Conservation (phyloP, 306 rosid species). For the Carpinus fangiana region DNA sequence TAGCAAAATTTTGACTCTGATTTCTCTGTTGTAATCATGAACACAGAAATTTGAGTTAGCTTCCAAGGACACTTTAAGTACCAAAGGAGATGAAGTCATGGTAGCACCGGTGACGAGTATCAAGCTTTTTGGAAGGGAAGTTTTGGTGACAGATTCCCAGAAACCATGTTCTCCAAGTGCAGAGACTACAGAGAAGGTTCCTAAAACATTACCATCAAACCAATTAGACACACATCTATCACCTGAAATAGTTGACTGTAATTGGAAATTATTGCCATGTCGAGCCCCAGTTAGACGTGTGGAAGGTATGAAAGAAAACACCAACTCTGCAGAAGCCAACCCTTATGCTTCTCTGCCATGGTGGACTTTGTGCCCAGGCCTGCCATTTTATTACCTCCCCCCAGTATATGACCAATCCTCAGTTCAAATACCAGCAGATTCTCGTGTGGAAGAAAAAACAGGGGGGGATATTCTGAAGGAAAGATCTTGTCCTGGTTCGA, state of each 20-base stretch:
- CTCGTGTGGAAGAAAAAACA: slow-evolving; percentile 34
- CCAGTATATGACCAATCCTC: slow-evolving; percentile 28
- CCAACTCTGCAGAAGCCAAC: slow-evolving; percentile 18
- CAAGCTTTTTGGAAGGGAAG: slow-evolving; percentile 84
- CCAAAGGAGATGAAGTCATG: slow-evolving; percentile 28
- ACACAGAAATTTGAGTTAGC: slow-evolving; percentile 58
- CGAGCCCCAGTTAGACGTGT: slow-evolving; percentile 21
- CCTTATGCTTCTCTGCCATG: slow-evolving; percentile 35
- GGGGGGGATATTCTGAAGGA: slow-evolving; percentile 38
- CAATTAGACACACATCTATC: slow-evolving; percentile 43
- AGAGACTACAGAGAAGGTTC: slow-evolving; percentile 41
- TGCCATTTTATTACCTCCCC: slow-evolving; percentile 32
- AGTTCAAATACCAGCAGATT: slow-evolving; percentile 27
- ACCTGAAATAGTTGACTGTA: slow-evolving; percentile 38
- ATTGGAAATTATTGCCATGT: slow-evolving; percentile 27
- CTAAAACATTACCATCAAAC: slow-evolving; percentile 34
- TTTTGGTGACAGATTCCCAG: slow-evolving; percentile 44
- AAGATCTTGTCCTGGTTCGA: slow-evolving; percentile 59
- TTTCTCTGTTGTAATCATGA: slow-evolving; percentile 21
- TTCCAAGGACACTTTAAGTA: slow-evolving; percentile 34
- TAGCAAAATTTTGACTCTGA: slow-evolving; percentile 10
- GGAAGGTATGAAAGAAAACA: slow-evolving; percentile 34
- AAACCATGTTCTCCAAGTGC: slow-evolving; percentile 30
- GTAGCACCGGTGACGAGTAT: slow-evolving; percentile 38
- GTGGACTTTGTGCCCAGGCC: slow-evolving; percentile 49